These are phyloP conservation scores for Scopulariopsis brevicaulis DNA, from an alignment of 2,329 filamentous ascomycete genomes.

Conservation along the genomic window DNA sequence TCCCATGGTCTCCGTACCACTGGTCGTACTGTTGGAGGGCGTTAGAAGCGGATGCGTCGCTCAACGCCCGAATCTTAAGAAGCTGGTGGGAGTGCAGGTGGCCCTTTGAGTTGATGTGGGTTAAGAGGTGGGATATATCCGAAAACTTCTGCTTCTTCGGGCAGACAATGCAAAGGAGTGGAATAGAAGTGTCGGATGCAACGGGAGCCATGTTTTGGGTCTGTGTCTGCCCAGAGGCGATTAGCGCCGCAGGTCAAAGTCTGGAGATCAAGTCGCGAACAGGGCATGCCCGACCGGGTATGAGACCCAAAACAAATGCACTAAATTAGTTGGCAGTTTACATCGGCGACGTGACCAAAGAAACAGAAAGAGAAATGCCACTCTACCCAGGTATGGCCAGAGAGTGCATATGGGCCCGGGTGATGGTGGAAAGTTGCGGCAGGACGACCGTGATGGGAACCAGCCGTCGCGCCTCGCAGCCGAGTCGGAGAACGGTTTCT, in stretches of 20 bases:
- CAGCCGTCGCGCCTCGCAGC: background rate
- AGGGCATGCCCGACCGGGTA: background rate
- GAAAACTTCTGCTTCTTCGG: slow-evolving; percentile 72
- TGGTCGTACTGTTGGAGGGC: slow-evolving; percentile 57
- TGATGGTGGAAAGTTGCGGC: background rate
- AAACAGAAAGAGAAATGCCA: background rate
- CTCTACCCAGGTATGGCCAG: background rate
- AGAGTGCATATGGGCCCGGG: background rate
- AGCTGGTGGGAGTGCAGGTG: slow-evolving; percentile 80
- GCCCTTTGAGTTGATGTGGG: slow-evolving; percentile 86
- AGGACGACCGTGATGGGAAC: background rate
- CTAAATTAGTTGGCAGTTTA: background rate
- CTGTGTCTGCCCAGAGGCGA: background rate
- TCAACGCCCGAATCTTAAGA: slow-evolving; percentile 58
- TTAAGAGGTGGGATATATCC: slow-evolving; percentile 83
- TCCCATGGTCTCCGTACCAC: slow-evolving; percentile 65
- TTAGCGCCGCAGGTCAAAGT: background rate
- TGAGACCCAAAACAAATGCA: background rate
- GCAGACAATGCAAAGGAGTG: slow-evolving; percentile 74
- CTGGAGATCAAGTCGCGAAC: background rate
- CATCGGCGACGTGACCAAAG: background rate
- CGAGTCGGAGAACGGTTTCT: background rate
- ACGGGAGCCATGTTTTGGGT: slow-evolving; percentile 14
- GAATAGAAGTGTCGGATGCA: slow-evolving; percentile 28
- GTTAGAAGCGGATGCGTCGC: slow-evolving; percentile 52